These are phyloP conservation scores for Silene latifolia DNA, from an alignment of 148 eudicot species.

Conservation along the genomic window DNA sequence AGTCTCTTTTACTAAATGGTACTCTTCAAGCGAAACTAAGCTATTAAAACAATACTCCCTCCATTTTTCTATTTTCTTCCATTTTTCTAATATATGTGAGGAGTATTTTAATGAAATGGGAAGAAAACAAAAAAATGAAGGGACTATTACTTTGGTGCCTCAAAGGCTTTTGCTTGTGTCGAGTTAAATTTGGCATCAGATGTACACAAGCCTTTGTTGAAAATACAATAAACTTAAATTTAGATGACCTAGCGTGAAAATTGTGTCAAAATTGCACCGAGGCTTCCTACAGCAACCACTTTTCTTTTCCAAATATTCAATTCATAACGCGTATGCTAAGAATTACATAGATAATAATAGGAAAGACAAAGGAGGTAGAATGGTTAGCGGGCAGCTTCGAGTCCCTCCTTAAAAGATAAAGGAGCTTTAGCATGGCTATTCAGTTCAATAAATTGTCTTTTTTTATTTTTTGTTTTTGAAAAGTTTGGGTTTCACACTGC, in stretches of 20 bases:
- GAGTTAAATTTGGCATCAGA: not conserved
- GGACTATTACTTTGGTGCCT: not conserved
- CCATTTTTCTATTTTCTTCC: too few species aligned
- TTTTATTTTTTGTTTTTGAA: not conserved
- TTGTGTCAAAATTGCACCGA: not conserved
- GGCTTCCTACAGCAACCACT: not conserved
- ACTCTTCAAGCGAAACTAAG: not conserved
- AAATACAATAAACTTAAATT: not conserved
- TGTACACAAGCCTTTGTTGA: not conserved
- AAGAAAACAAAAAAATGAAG: too few species aligned
- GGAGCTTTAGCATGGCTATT: not conserved
- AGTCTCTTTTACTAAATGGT: not conserved
- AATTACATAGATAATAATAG: not conserved
- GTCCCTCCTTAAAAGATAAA: not conserved
- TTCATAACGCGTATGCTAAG: not conserved
- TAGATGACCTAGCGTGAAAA: not conserved
- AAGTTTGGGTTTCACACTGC: not conserved
- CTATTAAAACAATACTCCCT: not conserved
- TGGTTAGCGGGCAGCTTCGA: not conserved
- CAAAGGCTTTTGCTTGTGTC: not conserved
- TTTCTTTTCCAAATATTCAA: not conserved
- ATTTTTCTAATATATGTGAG: too few species aligned
- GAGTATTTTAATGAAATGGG: too few species aligned
- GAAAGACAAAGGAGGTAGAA: not conserved
- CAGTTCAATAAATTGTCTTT: not conserved